Conservation (phyloP, 331 rosid species). For the Pyracantha coccinea region DNA sequence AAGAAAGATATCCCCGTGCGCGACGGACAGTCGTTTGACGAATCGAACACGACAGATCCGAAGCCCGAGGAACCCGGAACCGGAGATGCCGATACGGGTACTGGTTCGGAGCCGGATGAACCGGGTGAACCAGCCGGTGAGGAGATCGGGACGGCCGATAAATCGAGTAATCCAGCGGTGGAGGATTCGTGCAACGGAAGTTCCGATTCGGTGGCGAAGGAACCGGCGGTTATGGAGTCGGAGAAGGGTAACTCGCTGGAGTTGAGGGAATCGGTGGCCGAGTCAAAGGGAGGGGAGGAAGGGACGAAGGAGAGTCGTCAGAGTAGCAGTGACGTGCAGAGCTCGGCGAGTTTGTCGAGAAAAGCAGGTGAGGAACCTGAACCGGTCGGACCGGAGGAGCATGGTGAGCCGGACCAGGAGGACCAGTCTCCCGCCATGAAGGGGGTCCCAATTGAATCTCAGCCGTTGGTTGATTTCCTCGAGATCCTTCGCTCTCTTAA, state of each 20-base stretch:
- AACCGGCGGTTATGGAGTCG: conserved; percentile 12
- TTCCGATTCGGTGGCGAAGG: conserved; percentile 22
- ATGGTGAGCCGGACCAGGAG: conserved; percentile 13
- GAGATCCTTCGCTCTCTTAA: conserved; percentile 14
- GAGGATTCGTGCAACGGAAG: conserved; percentile 28
- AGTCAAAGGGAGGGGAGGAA: conserved; percentile 14
- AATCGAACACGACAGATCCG: conserved; percentile 17
- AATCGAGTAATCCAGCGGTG: conserved; percentile 3
- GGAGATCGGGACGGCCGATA: conserved; percentile 4
- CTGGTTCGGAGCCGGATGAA: background rate
- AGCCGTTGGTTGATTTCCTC: conserved; percentile 20
- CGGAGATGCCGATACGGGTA: background rate
- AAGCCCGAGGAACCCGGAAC: background rate
- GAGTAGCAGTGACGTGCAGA: conserved; percentile 20
- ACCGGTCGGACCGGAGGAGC: background rate
- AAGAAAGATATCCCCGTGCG: background rate
- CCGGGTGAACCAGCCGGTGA: background rate
- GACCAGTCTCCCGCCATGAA: conserved; percentile 19
- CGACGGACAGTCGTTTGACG: conserved; percentile 1
- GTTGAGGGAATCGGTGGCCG: conserved; percentile 16
- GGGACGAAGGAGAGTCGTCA: background rate
- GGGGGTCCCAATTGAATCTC: conserved; percentile 11
- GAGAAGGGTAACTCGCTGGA: conserved; percentile 7
- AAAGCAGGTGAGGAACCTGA: background rate
- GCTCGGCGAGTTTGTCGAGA: conserved; percentile 26